Base-by-base conservation (phyloP, 2,329 filamentous ascomycete species). In the Exserohilum turcica region DNA sequence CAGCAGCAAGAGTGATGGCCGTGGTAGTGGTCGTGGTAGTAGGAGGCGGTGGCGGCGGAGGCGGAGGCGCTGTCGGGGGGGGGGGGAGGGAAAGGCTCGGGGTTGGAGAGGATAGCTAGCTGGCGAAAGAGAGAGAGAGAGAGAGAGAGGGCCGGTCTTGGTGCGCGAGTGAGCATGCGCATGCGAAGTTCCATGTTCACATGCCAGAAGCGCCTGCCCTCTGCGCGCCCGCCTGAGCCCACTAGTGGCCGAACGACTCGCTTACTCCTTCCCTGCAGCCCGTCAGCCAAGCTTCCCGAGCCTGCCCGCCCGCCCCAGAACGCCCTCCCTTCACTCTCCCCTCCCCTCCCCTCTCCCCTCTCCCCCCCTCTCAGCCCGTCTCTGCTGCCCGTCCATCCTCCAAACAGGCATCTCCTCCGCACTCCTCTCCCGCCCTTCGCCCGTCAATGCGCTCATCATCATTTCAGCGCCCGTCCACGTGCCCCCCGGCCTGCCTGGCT, bases 181-280 rank as follows among this genome's bases (percentile, higher is more conserved):
- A 47, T 47, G 44, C 39, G 44, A 47, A 47, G 44, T 47, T 47
- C 36, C 42, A 39, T 47, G 44, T 47, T 47, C 44, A 47, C 44
- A 47, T 47, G 44, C 44, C 44, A 47, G 44, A 36, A 12, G 28
- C 10, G 35, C 31, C 21, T 24, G 21, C 21, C 21, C 21, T 24
- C 21, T 24, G 21, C 32, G 43, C 44, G 27, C 35, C 44, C 35
- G 24, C 44, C 36, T 39, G 44, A 32, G 36, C 35, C 27, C 36
- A 21, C 44, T 44, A 47, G 44, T 24, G 28, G 36, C 44, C 44
- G 29, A 31, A 47, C 44, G 24, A 37, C 35, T 46, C 35, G 33
- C 43, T 38, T 37, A 15, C 19, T 31, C 27, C 19, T 47, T 24
- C 36, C 44, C 35, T 19, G 16, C 13, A 9, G 12, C 7, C 42